Evolutionary conservation across 306 rosid species (phyloP).

Genomic region (Myrica gale): DNA sequence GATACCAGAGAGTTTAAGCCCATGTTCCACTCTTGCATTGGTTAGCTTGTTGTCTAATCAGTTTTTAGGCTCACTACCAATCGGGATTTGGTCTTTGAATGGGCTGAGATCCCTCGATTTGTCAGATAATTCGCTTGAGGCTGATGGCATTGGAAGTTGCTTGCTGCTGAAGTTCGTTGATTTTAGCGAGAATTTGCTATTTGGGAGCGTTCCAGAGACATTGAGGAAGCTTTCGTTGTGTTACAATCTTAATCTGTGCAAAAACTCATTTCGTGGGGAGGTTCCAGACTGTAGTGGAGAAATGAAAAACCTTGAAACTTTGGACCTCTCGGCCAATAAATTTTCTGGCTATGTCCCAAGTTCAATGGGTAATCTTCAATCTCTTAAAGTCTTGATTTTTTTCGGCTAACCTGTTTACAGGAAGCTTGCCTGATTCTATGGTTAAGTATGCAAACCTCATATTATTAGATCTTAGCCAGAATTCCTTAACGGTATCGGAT

Average conservation of each 20-base stretch:
- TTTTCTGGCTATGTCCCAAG: conserved; percentile 71
- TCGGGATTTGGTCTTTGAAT: conserved; percentile 68
- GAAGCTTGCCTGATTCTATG: conserved; percentile 70
- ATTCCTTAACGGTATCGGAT: conserved; percentile 42
- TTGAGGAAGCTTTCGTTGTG: conserved; percentile 65
- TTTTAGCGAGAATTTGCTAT: conserved; percentile 69
- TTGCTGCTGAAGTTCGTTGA: conserved; percentile 83
- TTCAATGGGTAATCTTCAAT: conserved; percentile 62
- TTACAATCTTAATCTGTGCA: conserved; percentile 48
- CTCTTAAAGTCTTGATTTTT: conserved; percentile 63
- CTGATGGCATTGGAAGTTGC: conserved; percentile 82
- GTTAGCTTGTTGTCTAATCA: conserved; percentile 61
- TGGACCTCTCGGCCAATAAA: conserved; percentile 70
- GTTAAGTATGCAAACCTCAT: conserved; percentile 50
- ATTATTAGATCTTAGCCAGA: conserved; percentile 66
- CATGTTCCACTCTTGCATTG: conserved; percentile 64
- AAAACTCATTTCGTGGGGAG: conserved; percentile 67
- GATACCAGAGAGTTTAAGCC: conserved; percentile 64
- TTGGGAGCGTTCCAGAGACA: conserved; percentile 63
- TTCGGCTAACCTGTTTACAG: conserved; percentile 65
- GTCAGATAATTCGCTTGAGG: conserved; percentile 71
- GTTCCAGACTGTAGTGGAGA: conserved; percentile 81
- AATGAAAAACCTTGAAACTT: conserved; percentile 63
- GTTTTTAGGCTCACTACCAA: conserved; percentile 69
- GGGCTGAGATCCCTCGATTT: conserved; percentile 79